Evolutionary conservation across 768 basidiomycete genomes (phyloP).

Genomic region (Lactarius sanguifluus): DNA sequence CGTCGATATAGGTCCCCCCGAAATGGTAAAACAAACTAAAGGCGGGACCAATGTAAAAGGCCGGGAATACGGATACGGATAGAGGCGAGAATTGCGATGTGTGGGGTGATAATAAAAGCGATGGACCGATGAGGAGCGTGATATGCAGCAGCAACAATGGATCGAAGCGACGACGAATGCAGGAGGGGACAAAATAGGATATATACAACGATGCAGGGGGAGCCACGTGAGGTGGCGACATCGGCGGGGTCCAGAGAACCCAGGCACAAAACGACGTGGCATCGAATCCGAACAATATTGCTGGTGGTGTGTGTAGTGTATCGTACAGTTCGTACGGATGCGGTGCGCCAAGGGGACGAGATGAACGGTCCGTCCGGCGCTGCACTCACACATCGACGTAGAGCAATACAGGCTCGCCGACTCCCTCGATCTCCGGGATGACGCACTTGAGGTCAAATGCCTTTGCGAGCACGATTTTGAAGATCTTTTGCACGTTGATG

Average conservation of each 20-base stretch:
- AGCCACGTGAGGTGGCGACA: slow-evolving; percentile 9
- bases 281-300: slow-evolving; percentile 17
- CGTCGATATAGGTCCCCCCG: slow-evolving; percentile 18
- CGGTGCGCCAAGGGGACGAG: neutral
- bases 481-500: slow-evolving; percentile 99
- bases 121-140: slow-evolving; percentile 26
- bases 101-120: slow-evolving; percentile 26
- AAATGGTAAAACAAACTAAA: slow-evolving; percentile 24
- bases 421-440: slow-evolving; percentile 95
- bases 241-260: slow-evolving; percentile 1
- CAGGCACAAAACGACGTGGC: slow-evolving; percentile 9
- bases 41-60: slow-evolving; percentile 12
- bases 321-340: slow-evolving; percentile 16
- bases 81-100: slow-evolving; percentile 20
- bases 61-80: slow-evolving; percentile 27
- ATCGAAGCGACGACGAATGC: slow-evolving; percentile 26
- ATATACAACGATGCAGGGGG: slow-evolving; percentile 19
- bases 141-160: slow-evolving; percentile 31
- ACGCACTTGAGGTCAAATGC: slow-evolving; percentile 99
- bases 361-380: neutral
- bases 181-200: slow-evolving; percentile 21
- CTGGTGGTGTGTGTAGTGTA: slow-evolving; percentile 19
- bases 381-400: slow-evolving; percentile 76
- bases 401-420: slow-evolving; percentile 92
- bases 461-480: slow-evolving; percentile 96